Evolutionary conservation across 2,329 filamentous ascomycete species (phyloP).

Genomic region (Sclerotinia sclerotiorum): DNA sequence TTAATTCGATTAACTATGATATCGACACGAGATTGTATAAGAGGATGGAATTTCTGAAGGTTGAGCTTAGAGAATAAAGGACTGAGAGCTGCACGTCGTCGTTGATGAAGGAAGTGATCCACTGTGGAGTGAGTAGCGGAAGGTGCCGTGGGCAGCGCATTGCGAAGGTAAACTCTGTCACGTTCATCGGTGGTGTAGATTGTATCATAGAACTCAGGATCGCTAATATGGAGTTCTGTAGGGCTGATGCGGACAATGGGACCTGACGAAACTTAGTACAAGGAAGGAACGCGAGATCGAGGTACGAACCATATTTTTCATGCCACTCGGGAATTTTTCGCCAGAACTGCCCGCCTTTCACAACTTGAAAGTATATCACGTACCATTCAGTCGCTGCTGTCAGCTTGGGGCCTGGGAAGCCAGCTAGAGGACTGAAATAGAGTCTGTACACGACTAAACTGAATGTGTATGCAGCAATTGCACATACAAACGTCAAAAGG

Average conservation of each 20-base stretch:
- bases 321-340: slow-evolving; percentile 47
- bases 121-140: slow-evolving; percentile 25
- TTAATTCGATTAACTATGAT: neutral
- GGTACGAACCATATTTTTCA: slow-evolving; percentile 41
- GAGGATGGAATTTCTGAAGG: slow-evolving; percentile 16
- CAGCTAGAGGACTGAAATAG: slow-evolving; percentile 40
- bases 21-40: slow-evolving; percentile 17
- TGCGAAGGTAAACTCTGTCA: slow-evolving; percentile 25
- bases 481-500: neutral
- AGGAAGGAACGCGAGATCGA: too few relatives aligned
- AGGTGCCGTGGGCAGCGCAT: slow-evolving; percentile 13
- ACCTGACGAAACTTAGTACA: neutral
- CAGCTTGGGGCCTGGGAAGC: slow-evolving; percentile 40
- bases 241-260: slow-evolving; percentile 43
- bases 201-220: slow-evolving; percentile 44
- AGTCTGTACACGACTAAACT: slow-evolving; percentile 35
- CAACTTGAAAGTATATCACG: slow-evolving; percentile 46
- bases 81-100: slow-evolving; percentile 29
- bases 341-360: slow-evolving; percentile 44
- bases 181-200: slow-evolving; percentile 40
- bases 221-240: slow-evolving; percentile 44
- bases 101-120: slow-evolving; percentile 31
- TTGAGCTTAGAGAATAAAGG: slow-evolving; percentile 32
- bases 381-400: slow-evolving; percentile 40
- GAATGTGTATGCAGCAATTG: slow-evolving; percentile 10